phyloP scores from a whole-genome alignment of 352 stramenopile genomes.

The Pythium pyrilobum region DNA sequence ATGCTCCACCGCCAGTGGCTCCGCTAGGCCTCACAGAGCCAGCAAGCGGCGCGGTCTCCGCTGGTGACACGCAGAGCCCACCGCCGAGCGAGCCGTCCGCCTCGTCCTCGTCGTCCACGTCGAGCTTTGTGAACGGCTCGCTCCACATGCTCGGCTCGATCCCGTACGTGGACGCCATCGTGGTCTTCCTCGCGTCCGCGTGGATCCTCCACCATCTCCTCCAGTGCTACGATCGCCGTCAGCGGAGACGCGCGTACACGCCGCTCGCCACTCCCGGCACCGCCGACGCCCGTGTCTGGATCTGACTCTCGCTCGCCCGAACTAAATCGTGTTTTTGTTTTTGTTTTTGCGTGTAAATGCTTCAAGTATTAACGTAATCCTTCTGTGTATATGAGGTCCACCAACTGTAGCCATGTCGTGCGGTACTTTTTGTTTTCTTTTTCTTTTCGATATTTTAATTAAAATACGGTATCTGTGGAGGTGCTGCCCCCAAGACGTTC shows the following conservation, averaged over 20 bases:
- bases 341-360: too few species aligned
- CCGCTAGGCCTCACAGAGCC: too few species aligned
- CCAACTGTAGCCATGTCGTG: too few species aligned
- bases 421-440: too few species aligned
- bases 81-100: not conserved
- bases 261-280: not conserved
- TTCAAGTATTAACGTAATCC: too few species aligned
- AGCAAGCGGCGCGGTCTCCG: not conserved
- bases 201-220: slow-evolving; percentile 20
- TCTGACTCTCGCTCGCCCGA: too few species aligned
- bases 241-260: slow-evolving; percentile 9
- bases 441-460: too few species aligned
- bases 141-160: slow-evolving; percentile 18
- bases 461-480: too few species aligned
- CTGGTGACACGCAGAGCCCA: not conserved
- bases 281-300: slow-evolving; percentile 10
- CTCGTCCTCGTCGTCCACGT: not conserved
- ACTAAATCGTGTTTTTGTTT: too few species aligned
- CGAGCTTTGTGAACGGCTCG: slow-evolving; percentile 6
- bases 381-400: too few species aligned
- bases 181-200: slow-evolving; percentile 15
- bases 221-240: slow-evolving; percentile 19
- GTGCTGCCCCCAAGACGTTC: too few species aligned
- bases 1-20: too few species aligned
- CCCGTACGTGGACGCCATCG: slow-evolving; percentile 11